Percentiles rank a stretch among this genome's conserved stretches.
Evolutionary conservation across 106 monocot species (phyloP).

Genomic region (Dendrobium huoshanense): DNA sequence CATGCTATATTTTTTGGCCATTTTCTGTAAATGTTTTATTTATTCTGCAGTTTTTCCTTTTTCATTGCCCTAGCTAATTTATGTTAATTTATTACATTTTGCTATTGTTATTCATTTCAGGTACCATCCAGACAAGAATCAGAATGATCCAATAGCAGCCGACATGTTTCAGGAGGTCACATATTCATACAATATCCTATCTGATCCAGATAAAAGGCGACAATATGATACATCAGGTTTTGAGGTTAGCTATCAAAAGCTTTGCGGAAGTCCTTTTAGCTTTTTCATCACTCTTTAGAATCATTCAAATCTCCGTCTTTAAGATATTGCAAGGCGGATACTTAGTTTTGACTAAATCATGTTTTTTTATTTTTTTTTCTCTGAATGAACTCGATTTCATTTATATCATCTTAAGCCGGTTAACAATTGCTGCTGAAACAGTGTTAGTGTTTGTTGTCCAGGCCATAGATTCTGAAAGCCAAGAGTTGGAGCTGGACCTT

Average conservation of each 20-base stretch:
- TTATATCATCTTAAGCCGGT: not conserved
- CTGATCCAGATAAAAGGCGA: constrained; percentile 84
- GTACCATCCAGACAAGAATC: constrained; percentile 99
- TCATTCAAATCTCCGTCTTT: not conserved
- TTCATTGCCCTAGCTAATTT: not conserved
- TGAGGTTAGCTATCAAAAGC: constrained; percentile 38
- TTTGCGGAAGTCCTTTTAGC: not conserved
- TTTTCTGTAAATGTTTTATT: not conserved
- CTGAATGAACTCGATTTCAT: not conserved
- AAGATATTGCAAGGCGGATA: not conserved
- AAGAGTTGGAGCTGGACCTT: constrained; percentile 93
- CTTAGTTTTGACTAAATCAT: not conserved
- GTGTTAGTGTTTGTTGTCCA: constrained; percentile 16
- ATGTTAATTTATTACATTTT: not conserved
- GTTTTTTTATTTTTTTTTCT: not conserved
- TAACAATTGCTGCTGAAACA: not conserved
- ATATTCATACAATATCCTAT: constrained; percentile 87
- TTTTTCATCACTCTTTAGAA: not conserved
- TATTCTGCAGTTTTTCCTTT: not conserved
- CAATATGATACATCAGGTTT: constrained; percentile 91
- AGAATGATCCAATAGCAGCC: constrained; percentile 81
- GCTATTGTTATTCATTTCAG: constrained; percentile 25
- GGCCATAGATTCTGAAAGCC: constrained; percentile 83
- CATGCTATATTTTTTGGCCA: not conserved
- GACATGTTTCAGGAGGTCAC: constrained; percentile 93